Percentiles rank a stretch among this genome's conserved stretches.
phyloP scores from a whole-genome alignment of 2,329 filamentous ascomycete species.

The Ophiostoma pallidulum region DNA sequence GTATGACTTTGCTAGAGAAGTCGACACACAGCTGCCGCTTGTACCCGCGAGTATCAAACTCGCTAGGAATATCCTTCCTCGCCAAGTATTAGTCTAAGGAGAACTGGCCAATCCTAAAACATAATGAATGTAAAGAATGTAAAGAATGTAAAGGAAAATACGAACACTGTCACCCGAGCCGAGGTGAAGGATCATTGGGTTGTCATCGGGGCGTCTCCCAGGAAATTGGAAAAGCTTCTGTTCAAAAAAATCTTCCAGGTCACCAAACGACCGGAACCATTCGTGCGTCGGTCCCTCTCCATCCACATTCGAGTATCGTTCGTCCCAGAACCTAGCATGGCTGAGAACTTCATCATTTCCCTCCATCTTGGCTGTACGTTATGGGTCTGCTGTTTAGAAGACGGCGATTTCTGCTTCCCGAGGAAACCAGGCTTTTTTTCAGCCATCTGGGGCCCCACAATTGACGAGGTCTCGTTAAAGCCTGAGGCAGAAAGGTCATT shows the following conservation, averaged over 20 bases:
- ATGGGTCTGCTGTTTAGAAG: too few species aligned
- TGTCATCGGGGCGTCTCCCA: constrained; percentile 20
- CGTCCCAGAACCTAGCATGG: constrained; percentile 40
- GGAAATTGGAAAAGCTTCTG: constrained; percentile 30
- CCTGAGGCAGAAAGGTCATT: too few species aligned
- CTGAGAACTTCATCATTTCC: constrained; percentile 24
- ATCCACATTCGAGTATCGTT: constrained; percentile 33
- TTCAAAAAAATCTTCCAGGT: constrained; percentile 38
- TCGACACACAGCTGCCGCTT: constrained; percentile 44
- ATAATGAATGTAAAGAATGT: too few species aligned
- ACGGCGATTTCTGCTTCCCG: too few species aligned
- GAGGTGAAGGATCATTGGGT: constrained; percentile 42
- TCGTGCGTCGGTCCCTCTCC: constrained; percentile 36
- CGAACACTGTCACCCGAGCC: constrained; percentile 48
- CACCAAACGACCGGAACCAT: constrained; percentile 42
- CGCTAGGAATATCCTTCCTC: constrained; percentile 41
- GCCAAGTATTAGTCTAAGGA: too few species aligned
- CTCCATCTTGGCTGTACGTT: too few species aligned
- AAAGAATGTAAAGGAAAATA: too few species aligned
- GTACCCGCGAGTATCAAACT: constrained; percentile 39
- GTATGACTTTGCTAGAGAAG: constrained; percentile 45
- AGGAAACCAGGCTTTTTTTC: too few species aligned
- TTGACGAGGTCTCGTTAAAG: too few species aligned
- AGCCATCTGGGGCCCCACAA: too few species aligned
- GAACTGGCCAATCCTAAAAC: too few species aligned